phyloP scores from a whole-genome alignment of 2,329 filamentous ascomycete species.

The Trichophyton simii region DNA sequence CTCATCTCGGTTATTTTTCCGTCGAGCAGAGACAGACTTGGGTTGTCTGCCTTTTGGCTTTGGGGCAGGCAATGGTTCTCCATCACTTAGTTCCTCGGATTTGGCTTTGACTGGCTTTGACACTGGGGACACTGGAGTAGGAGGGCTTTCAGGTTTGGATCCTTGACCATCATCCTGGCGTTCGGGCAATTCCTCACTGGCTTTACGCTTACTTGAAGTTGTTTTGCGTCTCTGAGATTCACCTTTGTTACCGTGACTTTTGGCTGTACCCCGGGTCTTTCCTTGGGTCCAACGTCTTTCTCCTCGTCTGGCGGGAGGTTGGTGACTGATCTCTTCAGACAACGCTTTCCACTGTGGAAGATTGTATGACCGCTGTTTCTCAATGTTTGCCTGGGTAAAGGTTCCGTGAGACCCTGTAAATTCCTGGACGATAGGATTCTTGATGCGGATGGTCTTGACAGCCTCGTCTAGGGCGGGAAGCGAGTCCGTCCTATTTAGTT shows the following conservation, averaged over 20 bases:
- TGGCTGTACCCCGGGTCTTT: slow-evolving; percentile 29
- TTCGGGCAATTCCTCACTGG: slow-evolving; percentile 27
- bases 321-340: slow-evolving; percentile 89
- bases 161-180: slow-evolving; percentile 25
- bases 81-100: slow-evolving; percentile 41
- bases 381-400: slow-evolving; percentile 92
- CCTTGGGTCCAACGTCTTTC: slow-evolving; percentile 40
- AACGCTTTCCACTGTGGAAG: slow-evolving; percentile 89
- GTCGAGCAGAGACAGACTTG: slow-evolving; percentile 68
- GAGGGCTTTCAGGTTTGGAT: slow-evolving; percentile 36
- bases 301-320: slow-evolving; percentile 81
- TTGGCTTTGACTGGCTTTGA: slow-evolving; percentile 43
- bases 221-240: slow-evolving; percentile 36
- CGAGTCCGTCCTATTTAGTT: slow-evolving; percentile 45
- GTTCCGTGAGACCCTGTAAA: slow-evolving; percentile 93
- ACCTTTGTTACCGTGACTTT: slow-evolving; percentile 25
- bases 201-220: slow-evolving; percentile 27
- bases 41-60: slow-evolving; percentile 45
- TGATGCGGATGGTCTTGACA: slow-evolving; percentile 82
- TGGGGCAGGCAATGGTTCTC: slow-evolving; percentile 29
- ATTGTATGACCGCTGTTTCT: slow-evolving; percentile 93
- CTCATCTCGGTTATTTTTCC: slow-evolving; percentile 74
- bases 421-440: slow-evolving; percentile 95
- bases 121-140: slow-evolving; percentile 42
- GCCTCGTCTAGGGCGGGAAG: slow-evolving; percentile 69